Percentiles rank a stretch among this genome's conserved stretches.
Conservation (phyloP, 192 early-diverging fungal genomes). For the Ambispora gerdemannii region DNA sequence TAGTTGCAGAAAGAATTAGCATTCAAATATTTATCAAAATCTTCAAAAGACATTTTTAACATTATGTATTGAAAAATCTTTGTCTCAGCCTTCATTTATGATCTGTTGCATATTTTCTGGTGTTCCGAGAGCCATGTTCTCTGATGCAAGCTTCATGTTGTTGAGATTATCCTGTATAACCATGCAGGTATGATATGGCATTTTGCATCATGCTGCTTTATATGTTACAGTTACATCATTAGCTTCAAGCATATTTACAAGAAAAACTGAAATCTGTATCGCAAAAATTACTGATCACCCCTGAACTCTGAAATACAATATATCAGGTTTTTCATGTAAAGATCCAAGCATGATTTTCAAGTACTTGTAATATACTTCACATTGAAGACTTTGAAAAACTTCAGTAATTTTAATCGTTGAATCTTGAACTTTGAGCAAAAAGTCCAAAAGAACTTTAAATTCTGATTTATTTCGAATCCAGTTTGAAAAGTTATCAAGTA, state of each 20-base stretch:
- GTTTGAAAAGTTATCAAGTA: not conserved
- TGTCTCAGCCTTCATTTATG: not conserved
- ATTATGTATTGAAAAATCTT: not conserved
- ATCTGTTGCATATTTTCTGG: too few relatives aligned
- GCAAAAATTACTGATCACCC: too few relatives aligned
- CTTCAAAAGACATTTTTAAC: not conserved
- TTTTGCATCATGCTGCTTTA: not conserved
- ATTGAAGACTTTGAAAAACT: not conserved
- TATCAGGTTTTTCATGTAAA: not conserved
- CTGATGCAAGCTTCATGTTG: not conserved
- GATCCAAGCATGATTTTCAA: too few relatives aligned
- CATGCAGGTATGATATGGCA: not conserved
- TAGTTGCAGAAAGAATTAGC: too few relatives aligned
- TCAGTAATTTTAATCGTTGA: not conserved
- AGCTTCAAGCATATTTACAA: not conserved
- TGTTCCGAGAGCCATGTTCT: not conserved
- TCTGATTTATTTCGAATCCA: not conserved
- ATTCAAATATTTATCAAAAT: not conserved
- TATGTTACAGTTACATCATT: not conserved
- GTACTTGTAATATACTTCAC: not conserved
- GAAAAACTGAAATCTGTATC: not conserved
- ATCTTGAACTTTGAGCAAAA: too few relatives aligned
- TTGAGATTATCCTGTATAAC: not conserved
- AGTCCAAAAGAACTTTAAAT: not conserved
- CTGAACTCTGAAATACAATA: not conserved